Percentiles rank a stretch among this genome's conserved stretches.
phyloP scores from a whole-genome alignment of 2,329 filamentous ascomycete species.

The Sarocladium oryzae region DNA sequence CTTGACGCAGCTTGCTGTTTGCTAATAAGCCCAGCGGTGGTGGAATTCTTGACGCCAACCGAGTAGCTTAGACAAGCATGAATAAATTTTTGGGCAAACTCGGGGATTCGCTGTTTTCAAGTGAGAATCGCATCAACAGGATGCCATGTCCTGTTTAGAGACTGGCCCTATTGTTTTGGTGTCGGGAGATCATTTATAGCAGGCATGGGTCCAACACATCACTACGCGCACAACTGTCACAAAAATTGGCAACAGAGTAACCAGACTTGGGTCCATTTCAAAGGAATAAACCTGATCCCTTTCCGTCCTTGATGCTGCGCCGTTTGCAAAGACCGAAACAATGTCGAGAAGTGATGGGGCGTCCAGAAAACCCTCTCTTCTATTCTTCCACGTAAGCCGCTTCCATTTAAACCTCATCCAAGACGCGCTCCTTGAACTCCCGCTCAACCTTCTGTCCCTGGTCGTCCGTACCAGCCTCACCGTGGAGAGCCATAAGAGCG shows the following conservation, averaged over 20 bases:
- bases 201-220: background rate
- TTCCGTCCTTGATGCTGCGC: conserved; percentile 37
- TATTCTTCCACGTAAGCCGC: conserved; percentile 13
- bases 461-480: conserved; percentile 94
- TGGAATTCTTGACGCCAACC: conserved; percentile 1
- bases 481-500: conserved; percentile 91
- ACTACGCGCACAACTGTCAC: conserved; percentile 8
- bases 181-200: too few relatives aligned
- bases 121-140: too few relatives aligned
- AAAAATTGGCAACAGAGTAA: background rate
- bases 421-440: conserved; percentile 98
- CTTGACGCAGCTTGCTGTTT: background rate
- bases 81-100: too few relatives aligned
- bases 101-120: too few relatives aligned
- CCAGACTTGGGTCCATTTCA: conserved; percentile 21
- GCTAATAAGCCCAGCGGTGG: background rate
- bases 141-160: too few relatives aligned
- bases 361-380: conserved; percentile 9
- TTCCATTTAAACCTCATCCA: conserved; percentile 79
- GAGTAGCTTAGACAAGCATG: background rate
- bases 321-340: conserved; percentile 37
- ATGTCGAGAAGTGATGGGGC: conserved; percentile 23
- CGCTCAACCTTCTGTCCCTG: conserved; percentile 97
- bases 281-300: conserved; percentile 33
- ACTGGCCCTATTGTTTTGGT: too few relatives aligned